A percentile compares a stretch with the other conserved stretches of the same genome.
phyloP scores from a whole-genome alignment of 2,329 filamentous ascomycete species.

The Colletotrichum gigasporum region DNA sequence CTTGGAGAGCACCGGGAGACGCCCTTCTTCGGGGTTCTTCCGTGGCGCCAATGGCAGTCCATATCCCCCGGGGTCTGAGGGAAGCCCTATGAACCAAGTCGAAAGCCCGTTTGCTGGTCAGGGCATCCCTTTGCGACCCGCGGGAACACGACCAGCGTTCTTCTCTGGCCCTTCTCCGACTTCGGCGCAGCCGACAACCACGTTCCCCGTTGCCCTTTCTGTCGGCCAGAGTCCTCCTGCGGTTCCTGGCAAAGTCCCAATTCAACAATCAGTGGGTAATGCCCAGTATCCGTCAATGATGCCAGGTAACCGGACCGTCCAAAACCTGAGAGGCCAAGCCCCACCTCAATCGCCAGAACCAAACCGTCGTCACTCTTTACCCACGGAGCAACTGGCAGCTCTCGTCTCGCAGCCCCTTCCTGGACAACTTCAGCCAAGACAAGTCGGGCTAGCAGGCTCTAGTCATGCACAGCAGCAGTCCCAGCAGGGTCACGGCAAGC shows the following conservation, averaged over 20 bases:
- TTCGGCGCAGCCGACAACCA: not conserved
- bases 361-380: constrained; percentile 17
- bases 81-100: not conserved
- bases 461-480: not conserved
- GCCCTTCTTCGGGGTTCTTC: constrained; percentile 33
- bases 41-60: not conserved
- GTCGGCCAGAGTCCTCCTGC: constrained; percentile 18
- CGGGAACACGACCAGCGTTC: constrained; percentile 7
- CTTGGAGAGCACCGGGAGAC: constrained; percentile 33
- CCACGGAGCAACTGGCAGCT: not conserved
- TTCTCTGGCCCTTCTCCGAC: constrained; percentile 10
- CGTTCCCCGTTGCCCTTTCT: not conserved
- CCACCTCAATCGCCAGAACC: not conserved
- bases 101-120: constrained; percentile 15
- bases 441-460: not conserved
- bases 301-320: not conserved
- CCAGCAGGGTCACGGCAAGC: not conserved
- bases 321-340: not conserved
- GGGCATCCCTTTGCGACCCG: not conserved
- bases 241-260: not conserved
- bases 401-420: not conserved
- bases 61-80: not conserved
- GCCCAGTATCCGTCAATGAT: not conserved
- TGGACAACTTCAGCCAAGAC: not conserved
- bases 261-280: not conserved